A percentile compares a stretch with the other conserved stretches of the same genome.
Conservation (phyloP, 2,329 filamentous ascomycete genomes). For the Seiridium cupressi region DNA sequence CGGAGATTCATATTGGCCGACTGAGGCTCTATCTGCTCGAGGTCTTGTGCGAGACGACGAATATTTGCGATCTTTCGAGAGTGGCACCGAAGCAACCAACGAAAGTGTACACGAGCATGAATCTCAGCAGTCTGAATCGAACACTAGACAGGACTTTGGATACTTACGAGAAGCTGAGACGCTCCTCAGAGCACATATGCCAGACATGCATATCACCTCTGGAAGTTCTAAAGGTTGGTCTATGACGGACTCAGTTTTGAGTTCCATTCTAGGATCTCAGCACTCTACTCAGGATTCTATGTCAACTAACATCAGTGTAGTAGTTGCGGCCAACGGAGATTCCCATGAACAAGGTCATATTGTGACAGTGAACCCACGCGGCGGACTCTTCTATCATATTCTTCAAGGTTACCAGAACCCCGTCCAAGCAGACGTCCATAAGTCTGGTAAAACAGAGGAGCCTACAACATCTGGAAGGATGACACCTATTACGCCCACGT, state of each 20-base stretch:
- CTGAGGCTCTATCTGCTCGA: not conserved
- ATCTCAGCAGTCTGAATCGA: not conserved
- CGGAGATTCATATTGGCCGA: not conserved
- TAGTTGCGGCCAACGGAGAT: not conserved
- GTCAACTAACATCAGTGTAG: not conserved
- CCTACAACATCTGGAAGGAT: slow-evolving; percentile 30
- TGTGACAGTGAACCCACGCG: not conserved
- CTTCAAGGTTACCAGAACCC: not conserved
- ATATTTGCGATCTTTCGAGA: not conserved
- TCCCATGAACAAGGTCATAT: not conserved
- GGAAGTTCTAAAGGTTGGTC: not conserved
- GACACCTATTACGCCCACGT: not conserved
- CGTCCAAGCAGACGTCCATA: not conserved
- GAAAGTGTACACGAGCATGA: not conserved
- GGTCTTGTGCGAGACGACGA: not conserved
- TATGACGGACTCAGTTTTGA: too few relatives aligned
- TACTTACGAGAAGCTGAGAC: not conserved
- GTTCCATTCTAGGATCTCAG: not conserved
- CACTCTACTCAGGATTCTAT: not conserved
- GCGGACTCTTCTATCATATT: slow-evolving; percentile 3
- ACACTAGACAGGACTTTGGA: not conserved
- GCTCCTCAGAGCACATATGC: slow-evolving; percentile 1
- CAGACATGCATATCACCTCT: not conserved
- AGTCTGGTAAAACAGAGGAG: not conserved
- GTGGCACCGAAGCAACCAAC: not conserved